Evolutionary conservation across 2,329 filamentous ascomycete genomes (phyloP).

Genomic region (Colletotrichum sojae): DNA sequence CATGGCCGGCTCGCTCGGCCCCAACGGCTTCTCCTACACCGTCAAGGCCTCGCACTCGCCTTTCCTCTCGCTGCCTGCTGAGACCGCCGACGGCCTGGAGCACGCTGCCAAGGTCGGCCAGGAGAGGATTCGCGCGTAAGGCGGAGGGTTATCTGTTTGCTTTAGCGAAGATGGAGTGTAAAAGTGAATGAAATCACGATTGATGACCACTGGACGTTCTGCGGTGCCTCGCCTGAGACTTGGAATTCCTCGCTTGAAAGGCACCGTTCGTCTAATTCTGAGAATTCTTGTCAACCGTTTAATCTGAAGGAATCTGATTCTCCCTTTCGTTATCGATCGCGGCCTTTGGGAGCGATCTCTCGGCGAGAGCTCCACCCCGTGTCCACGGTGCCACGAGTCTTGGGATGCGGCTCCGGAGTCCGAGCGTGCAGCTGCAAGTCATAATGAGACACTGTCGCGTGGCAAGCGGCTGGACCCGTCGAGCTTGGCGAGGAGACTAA

Average conservation of each 20-base stretch:
- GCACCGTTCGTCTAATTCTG: too few relatives aligned
- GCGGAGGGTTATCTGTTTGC: not conserved
- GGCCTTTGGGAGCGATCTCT: not conserved
- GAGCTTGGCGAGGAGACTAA: conserved; percentile 7
- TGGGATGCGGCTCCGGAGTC: not conserved
- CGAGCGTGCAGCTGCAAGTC: conserved; percentile 8
- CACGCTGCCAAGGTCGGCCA: conserved; percentile 23
- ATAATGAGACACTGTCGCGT: conserved; percentile 21
- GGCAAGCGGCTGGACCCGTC: not conserved
- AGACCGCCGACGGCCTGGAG: conserved; percentile 21
- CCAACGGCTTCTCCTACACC: conserved; percentile 23
- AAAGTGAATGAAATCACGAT: not conserved
- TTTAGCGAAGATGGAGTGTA: too few relatives aligned
- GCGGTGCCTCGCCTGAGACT: too few relatives aligned
- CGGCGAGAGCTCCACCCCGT: not conserved
- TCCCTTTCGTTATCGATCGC: too few relatives aligned
- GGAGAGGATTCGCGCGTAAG: conserved; percentile 23
- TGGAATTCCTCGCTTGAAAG: too few relatives aligned
- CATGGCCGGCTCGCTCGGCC: conserved; percentile 42
- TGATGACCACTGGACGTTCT: conserved; percentile 1
- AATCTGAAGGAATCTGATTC: too few relatives aligned
- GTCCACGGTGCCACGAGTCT: not conserved
- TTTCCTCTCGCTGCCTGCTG: conserved; percentile 19
- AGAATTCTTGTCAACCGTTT: too few relatives aligned
- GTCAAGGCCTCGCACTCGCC: conserved; percentile 34